Percentiles rank a stretch among this genome's conserved stretches.
Conservation (phyloP, 352 stramenopile species). For the Globisporangium uncinulatum region DNA sequence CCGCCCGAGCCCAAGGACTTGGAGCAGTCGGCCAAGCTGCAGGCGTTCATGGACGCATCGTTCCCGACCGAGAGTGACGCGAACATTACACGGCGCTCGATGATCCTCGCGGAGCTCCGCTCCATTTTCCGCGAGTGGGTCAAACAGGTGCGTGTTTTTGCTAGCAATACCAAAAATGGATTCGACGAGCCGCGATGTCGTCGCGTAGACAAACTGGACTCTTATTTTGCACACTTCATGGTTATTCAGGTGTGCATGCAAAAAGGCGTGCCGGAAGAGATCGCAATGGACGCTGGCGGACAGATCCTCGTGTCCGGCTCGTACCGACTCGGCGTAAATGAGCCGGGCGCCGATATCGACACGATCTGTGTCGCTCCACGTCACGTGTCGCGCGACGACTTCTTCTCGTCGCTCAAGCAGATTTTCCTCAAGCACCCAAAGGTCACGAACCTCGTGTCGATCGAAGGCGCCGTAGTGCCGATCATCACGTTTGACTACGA, state of each 20-base stretch:
- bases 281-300: constrained; percentile 77
- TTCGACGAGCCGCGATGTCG: too few species aligned
- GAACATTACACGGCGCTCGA: constrained; percentile 82
- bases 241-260: constrained; percentile 50
- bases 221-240: constrained; percentile 2
- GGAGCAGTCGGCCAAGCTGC: constrained; percentile 77
- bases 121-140: constrained; percentile 85
- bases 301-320: constrained; percentile 89
- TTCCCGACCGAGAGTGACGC: constrained; percentile 70
- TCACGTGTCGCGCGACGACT: constrained; percentile 94
- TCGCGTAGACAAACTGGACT: background rate
- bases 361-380: constrained; percentile 96
- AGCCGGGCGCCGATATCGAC: constrained; percentile 97
- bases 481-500: constrained; percentile 99
- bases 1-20: constrained; percentile 77
- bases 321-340: constrained; percentile 96
- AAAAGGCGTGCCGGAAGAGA: constrained; percentile 82
- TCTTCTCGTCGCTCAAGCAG: constrained; percentile 92
- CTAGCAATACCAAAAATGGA: background rate
- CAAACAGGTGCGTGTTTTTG: constrained; percentile 33
- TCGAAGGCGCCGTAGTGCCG: constrained; percentile 91
- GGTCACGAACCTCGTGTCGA: constrained; percentile 84
- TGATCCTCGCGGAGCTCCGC: constrained; percentile 81
- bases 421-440: constrained; percentile 92
- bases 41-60: constrained; percentile 73